These are phyloP conservation scores for Delitschia confertaspora DNA, from an alignment of 495 filamentous ascomycete species.

Conservation along the genomic window DNA sequence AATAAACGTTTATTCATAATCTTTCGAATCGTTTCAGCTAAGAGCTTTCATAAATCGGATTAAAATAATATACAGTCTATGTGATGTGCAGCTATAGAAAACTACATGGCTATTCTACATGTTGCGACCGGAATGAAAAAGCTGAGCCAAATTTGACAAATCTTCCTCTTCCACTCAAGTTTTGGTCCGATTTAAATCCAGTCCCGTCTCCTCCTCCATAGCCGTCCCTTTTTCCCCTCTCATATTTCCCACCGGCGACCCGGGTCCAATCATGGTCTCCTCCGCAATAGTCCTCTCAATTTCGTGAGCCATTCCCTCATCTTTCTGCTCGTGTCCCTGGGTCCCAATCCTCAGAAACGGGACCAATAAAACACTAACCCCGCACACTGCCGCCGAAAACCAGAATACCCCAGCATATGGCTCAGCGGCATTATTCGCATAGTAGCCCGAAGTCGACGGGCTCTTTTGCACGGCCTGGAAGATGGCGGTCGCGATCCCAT, in stretches of 20 bases:
- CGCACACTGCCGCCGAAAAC: constrained; percentile 19
- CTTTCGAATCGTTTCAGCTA: too few relatives aligned
- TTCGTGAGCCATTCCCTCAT: constrained; percentile 6
- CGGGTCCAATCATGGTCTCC: too few relatives aligned
- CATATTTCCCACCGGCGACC: not conserved
- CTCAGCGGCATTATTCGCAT: constrained; percentile 27
- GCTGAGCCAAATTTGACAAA: not conserved
- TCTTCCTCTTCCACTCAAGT: not conserved
- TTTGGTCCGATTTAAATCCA: not conserved
- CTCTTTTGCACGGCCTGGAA: constrained; percentile 29
- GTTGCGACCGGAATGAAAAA: not conserved
- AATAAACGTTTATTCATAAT: too few relatives aligned
- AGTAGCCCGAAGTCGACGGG: constrained; percentile 27
- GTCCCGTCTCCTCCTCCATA: not conserved
- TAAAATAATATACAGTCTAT: too few relatives aligned
- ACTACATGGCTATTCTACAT: not conserved
- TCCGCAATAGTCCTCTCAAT: not conserved
- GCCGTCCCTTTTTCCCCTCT: not conserved
- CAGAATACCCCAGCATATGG: constrained; percentile 34
- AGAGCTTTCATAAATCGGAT: too few relatives aligned
- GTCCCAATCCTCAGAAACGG: constrained; percentile 33
- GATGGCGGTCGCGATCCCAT: constrained; percentile 34
- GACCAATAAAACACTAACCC: constrained; percentile 24
- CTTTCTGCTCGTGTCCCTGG: constrained; percentile 27
- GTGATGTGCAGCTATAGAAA: not conserved